Base-by-base conservation (phyloP, 1,139 yeast genomes). In the Geotrichum phurueaensis region DNA sequence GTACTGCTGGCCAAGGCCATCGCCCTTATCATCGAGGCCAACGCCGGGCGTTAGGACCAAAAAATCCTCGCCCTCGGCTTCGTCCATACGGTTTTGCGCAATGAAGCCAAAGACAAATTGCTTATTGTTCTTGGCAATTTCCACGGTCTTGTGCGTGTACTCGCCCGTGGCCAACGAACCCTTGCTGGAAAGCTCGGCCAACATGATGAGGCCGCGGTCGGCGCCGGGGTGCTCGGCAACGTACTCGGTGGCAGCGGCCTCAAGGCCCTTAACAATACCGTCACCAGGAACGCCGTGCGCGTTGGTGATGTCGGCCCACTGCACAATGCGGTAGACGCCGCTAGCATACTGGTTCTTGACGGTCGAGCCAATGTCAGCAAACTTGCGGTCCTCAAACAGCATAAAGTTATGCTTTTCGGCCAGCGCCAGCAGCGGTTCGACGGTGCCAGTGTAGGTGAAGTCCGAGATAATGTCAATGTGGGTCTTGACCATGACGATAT, bases 311-410 rank as follows among this genome's bases (percentile, higher is more conserved):
- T 95, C 97, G 0, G 99, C 84, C 99, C 99, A 95, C 69, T 84
- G 78, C 12, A 96, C 95, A 65, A 94, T 94, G 71, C 83, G 84
- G 78, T 84, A 91, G 3, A 90, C 86, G 54, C 99, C 99, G 52
- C 96, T 89, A 51, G 87, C 78, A 75, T 94, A 95, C 75, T 95
- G 99, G 51, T 89, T 82, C 76, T 92, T 92, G 58, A 94, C 99
- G 1, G 99, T 95, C 70, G 91, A 90, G n/a, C 99, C 99, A 69
- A 95, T 95, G 74, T 95, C 99, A 33, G 99, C 99, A 75, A 95
- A 95, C 77, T 95, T 95, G 66, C 99, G 83, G 76, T 92, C 99
- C 76, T 92, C 99, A 71, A 92, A 92, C 65, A 92, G 86, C 80
- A 94, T 76, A 68, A 92, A 92, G 65, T 87, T 82, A 76, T 91